phyloP scores from a whole-genome alignment of 176 grass and related monocot species.

The Musa acuminata region DNA sequence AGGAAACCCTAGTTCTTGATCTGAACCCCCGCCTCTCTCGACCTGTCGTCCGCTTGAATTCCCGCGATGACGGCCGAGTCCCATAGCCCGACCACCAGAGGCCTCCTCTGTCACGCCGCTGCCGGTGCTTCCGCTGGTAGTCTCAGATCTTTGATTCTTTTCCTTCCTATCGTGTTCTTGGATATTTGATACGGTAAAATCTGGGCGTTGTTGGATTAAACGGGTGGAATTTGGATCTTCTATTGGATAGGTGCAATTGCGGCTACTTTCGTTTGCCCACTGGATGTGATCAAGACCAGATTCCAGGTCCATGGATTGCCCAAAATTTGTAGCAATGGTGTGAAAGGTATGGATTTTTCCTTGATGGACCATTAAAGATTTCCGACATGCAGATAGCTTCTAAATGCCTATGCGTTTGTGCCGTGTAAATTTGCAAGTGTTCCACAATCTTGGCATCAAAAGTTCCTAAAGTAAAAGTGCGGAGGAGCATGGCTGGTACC shows the following conservation, averaged over 20 bases:
- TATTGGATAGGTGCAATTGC: constrained; percentile 61
- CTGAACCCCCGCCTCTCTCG: neutral
- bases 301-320: constrained; percentile 86
- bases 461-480: neutral
- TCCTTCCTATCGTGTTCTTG: too few relatives aligned
- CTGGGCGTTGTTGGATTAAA: neutral
- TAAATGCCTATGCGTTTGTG: neutral
- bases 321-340: constrained; percentile 25
- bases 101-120: constrained; percentile 53
- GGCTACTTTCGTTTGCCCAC: constrained; percentile 88
- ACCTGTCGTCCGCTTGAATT: constrained; percentile 14
- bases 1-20: constrained; percentile 1
- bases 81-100: constrained; percentile 27
- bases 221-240: constrained; percentile 1
- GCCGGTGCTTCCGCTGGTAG: constrained; percentile 81
- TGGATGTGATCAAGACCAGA: constrained; percentile 97
- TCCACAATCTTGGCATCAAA: neutral
- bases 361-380: neutral
- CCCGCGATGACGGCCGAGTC: constrained; percentile 41
- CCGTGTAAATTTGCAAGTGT: neutral
- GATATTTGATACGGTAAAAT: neutral
- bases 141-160: neutral
- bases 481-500: neutral
- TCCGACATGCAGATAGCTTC: neutral
- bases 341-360: constrained; percentile 36